Base-by-base conservation (phyloP, 2,329 filamentous ascomycete species). In the Phyllosticta paracitricarpa region DNA sequence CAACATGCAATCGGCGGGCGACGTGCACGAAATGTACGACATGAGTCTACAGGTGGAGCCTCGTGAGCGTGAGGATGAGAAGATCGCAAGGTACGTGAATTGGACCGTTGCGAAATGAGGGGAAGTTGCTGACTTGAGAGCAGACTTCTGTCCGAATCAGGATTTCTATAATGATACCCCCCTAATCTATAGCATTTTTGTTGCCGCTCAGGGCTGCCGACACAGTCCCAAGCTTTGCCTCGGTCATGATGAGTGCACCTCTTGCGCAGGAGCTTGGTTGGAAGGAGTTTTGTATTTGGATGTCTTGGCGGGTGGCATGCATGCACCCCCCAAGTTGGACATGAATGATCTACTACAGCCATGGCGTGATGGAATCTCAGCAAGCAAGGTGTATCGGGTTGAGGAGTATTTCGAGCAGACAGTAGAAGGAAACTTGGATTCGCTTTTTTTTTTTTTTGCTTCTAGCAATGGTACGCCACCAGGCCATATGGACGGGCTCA, bases 11-110 rank as follows among this genome's bases (percentile, higher is more conserved):
- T 88, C 88, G 30, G 93, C 94, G 3, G 89, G 91, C 58, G 93
- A 97, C 73, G 94, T 99, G 65, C 92, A 97, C 75, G 93, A 97
- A 80, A 97, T 97, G 94, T 99, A 97, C 79, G 92, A 97, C 76
- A 92, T 92, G 81, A 96, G 91, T 77, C 80, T 99, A 77, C 83
- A 87, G 70, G 87, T 99, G 63, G 94, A 99, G 75, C 94, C 94
- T 65, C 84, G 94, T 70, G 94, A 99, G 79, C 84, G 94, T 69
- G 94, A 99, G 79, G 94, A 99, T 72, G 94, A 99, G 79, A 97
- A 97, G 82, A 97, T 99, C 81, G 93, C 96, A 73, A 95, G 94
- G 92, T 96, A 56, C 53, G 56, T 58, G 26, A 30, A 19, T 26
- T 54, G 19, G 19, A 22, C 19, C 19, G 19, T 22, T 22, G 19